These are phyloP conservation scores for Hyaloscypha bicolor DNA, from an alignment of 495 filamentous ascomycete genomes.

Conservation along the genomic window DNA sequence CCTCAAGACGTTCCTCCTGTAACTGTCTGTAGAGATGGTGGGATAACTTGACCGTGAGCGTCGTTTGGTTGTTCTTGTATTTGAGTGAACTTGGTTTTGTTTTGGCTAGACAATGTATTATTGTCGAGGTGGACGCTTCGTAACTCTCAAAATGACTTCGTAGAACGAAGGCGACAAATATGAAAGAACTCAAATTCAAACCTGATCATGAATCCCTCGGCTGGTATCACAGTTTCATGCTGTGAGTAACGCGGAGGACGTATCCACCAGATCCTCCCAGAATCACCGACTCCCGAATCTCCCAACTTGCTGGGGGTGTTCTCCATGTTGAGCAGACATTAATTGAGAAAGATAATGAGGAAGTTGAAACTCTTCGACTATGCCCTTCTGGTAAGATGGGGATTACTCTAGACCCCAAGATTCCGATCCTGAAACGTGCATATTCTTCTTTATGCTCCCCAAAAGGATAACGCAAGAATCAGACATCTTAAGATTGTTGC, in stretches of 20 bases:
- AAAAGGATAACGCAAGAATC: neutral
- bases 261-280: neutral
- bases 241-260: neutral
- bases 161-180: neutral
- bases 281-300: neutral
- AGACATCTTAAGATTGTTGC: neutral
- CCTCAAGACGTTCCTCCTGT: conserved; percentile 8
- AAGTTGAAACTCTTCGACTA: neutral
- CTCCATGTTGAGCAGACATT: neutral
- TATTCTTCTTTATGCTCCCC: neutral
- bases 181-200: neutral
- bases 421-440: neutral
- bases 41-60: conserved; percentile 5
- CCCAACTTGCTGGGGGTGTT: neutral
- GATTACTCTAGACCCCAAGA: neutral
- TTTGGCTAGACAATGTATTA: neutral
- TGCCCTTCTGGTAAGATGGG: neutral
- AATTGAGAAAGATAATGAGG: neutral
- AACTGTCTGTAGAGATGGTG: conserved; percentile 6
- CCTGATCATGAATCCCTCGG: neutral
- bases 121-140: neutral
- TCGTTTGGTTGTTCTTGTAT: neutral
- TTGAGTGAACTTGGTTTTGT: neutral
- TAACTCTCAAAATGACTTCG: neutral
- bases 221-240: neutral